A percentile compares a stretch with the other conserved stretches of the same genome.
phyloP scores from a whole-genome alignment of 2,329 filamentous ascomycete genomes.

The Pestalotiopsis sp. region DNA sequence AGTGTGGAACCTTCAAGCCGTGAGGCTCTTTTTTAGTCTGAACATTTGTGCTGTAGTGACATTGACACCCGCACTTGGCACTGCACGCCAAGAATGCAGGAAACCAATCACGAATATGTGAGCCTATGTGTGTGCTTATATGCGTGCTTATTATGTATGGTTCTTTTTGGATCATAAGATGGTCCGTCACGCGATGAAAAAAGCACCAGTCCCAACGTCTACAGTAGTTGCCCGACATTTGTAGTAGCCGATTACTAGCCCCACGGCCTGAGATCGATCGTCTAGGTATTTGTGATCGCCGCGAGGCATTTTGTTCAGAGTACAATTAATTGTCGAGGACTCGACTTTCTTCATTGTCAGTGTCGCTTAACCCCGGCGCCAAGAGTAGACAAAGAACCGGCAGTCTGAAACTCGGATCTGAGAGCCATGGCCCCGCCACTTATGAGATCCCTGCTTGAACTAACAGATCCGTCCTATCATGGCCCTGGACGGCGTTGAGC shows the following conservation, averaged over 20 bases:
- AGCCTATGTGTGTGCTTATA: not conserved
- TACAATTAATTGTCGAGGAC: not conserved
- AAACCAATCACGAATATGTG: not conserved
- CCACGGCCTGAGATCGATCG: not conserved
- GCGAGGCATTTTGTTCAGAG: not conserved
- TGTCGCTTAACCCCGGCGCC: not conserved
- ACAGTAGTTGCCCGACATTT: not conserved
- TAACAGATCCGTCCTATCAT: conserved; percentile 1
- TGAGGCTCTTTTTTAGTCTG: not conserved
- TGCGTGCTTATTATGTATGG: not conserved
- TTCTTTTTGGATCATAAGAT: not conserved
- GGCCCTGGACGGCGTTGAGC: not conserved
- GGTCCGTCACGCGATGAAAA: not conserved
- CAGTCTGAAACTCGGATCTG: not conserved
- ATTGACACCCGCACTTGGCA: not conserved
- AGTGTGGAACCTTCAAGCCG: not conserved
- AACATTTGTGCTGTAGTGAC: not conserved
- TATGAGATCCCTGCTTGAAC: not conserved
- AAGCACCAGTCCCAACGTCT: too few relatives aligned
- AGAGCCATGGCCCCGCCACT: not conserved
- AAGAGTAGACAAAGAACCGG: conserved; percentile 1
- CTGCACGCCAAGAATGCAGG: not conserved
- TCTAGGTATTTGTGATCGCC: not conserved
- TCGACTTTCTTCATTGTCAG: not conserved
- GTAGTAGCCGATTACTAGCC: not conserved